Base-by-base conservation (phyloP, 331 rosid species). In the Dryas integrifolia region DNA sequence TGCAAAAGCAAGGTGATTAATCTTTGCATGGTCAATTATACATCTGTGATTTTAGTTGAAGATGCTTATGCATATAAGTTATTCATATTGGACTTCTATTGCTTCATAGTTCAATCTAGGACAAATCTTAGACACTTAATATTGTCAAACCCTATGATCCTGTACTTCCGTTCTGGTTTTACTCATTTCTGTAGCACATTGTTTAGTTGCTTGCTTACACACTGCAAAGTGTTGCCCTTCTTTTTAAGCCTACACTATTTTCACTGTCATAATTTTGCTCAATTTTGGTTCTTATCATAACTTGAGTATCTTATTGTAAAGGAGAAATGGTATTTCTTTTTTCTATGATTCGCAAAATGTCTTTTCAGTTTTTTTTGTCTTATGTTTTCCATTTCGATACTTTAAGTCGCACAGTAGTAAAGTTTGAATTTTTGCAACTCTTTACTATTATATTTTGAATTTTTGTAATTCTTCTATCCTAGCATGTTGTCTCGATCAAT, bases 1-100 rank as follows among this genome's bases (percentile, higher is more conserved):
- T 83, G 88, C 79, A 71, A 94, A 86, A 88, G 77, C 83, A 76
- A 94, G 98, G 97, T 94, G 88, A 91, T 74, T 77, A 81, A 51
- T 78, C 78, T 58, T 76, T 53, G 67, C 76, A 72, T 69, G 62
- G 66, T 47, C 61, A 72, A 47, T 65, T 67, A 9, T 77, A 30
- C 55, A n/a, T 55, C 82, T 74, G 55, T 50, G 43, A 3, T 39
- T 38, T 12, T 57, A 14, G 76, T 74, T 70, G 77, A 51, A 53
- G 57, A 73, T 59, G 15, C 65, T 7, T 48, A 1, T 66, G 58
- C 21, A 18, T 67, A 21, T 60, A 41, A 55, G 58, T 58, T 40
- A 40, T 73, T 63, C 38, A 57, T 51, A 0, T 14, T 46, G 9
- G 21, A 57, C 43, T 77, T 68, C 16, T 72, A 10, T 30, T 12